Conservation (phyloP, 805 yeast species). For the Metschnikowia matae region DNA sequence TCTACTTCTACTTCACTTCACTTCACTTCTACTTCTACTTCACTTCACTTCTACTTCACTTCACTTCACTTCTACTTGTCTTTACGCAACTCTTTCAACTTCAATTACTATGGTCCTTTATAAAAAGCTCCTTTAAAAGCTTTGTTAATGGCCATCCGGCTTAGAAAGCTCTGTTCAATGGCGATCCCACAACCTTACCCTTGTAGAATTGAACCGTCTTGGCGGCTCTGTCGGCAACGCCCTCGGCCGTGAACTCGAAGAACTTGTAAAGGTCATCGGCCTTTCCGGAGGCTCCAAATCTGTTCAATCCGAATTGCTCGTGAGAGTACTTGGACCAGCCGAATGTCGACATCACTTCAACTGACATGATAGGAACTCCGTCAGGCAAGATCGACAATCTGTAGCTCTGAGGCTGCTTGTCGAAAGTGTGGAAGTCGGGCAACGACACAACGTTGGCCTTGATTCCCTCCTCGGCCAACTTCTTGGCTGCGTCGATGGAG, state of each 20-base stretch:
- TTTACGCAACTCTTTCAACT: too few species aligned
- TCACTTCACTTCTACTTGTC: too few species aligned
- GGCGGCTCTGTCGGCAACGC: conserved; percentile 80
- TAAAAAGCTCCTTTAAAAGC: too few species aligned
- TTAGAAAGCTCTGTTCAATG: conserved; percentile 75
- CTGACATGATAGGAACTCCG: conserved; percentile 87
- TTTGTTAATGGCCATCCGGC: neutral
- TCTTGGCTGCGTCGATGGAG: conserved; percentile 77
- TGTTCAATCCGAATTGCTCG: conserved; percentile 91
- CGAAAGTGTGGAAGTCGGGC: conserved; percentile 91
- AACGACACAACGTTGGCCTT: conserved; percentile 82
- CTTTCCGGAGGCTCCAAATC: conserved; percentile 96
- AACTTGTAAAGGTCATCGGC: conserved; percentile 74
- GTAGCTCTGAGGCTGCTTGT: conserved; percentile 76
- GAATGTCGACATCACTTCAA: conserved; percentile 85
- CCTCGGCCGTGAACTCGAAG: conserved; percentile 91
- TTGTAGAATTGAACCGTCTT: conserved; percentile 79
- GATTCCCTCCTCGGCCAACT: conserved; percentile 60
- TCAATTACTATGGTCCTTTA: too few species aligned
- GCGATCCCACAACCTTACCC: conserved; percentile 68
- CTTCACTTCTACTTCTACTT: too few species aligned
- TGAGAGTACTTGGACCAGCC: conserved; percentile 97
- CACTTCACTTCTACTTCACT: too few species aligned
- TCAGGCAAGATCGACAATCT: conserved; percentile 86
- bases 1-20: too few species aligned